A percentile compares a stretch with the other conserved stretches of the same genome.
These are phyloP conservation scores for Clathrus columnatus DNA, from an alignment of 768 basidiomycete species.

Conservation along the genomic window DNA sequence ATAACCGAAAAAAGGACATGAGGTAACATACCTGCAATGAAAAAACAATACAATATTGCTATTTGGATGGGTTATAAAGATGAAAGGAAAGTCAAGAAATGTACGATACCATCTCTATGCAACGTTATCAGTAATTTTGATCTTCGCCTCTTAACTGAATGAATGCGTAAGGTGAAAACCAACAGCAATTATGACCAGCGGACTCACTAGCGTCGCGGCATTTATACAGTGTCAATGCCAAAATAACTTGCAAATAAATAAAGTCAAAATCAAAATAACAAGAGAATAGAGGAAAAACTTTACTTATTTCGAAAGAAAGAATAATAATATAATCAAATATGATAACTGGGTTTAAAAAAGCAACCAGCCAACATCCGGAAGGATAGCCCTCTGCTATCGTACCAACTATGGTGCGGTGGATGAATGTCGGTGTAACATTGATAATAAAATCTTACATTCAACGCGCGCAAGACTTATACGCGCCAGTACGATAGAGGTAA, in stretches of 20 bases:
- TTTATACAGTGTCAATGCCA: neutral
- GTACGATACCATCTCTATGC: slow-evolving; percentile 4
- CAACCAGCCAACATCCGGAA: neutral
- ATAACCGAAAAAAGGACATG: neutral
- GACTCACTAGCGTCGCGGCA: neutral
- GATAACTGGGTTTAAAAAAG: neutral
- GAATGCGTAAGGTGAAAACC: neutral
- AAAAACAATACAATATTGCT: neutral
- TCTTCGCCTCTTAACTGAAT: neutral
- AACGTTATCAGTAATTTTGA: neutral
- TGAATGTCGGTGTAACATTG: neutral
- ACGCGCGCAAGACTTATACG: neutral
- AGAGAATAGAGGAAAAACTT: neutral
- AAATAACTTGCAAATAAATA: neutral
- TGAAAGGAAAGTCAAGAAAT: no score
- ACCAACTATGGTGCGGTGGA: neutral
- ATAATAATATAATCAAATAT: slow-evolving; percentile 1
- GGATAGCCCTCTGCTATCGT: neutral
- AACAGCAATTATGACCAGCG: neutral
- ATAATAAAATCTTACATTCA: neutral
- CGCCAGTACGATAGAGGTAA: neutral
- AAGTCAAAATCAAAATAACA: neutral
- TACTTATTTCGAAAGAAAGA: neutral
- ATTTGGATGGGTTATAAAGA: no score
- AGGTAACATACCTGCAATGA: neutral